A percentile compares a stretch with the other conserved stretches of the same genome.
phyloP scores from a whole-genome alignment of 2,329 filamentous ascomycete species.

The Helminthosporium solani region DNA sequence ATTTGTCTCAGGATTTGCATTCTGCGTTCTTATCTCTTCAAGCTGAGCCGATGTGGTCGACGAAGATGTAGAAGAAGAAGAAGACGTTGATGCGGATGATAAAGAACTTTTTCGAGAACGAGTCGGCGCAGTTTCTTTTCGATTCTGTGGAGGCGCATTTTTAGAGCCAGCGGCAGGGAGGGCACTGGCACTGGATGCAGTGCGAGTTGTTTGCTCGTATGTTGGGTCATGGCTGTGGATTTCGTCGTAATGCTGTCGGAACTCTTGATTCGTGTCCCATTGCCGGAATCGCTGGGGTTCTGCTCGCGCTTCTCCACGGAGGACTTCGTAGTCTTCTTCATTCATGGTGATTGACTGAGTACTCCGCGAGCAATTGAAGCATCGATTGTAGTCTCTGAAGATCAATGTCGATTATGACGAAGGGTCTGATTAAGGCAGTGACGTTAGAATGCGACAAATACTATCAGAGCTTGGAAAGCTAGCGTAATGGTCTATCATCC shows the following conservation, averaged over 20 bases:
- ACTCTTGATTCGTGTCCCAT: constrained; percentile 33
- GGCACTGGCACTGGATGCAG: background rate
- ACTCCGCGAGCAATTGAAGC: too few species aligned
- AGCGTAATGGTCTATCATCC: too few species aligned
- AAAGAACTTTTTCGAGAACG: constrained; percentile 23
- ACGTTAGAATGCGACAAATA: too few species aligned
- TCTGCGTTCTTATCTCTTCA: constrained; percentile 33
- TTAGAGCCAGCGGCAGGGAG: constrained; percentile 8
- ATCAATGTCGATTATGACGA: too few species aligned
- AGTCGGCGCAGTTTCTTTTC: constrained; percentile 22
- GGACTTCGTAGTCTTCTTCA: constrained; percentile 31
- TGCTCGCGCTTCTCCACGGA: constrained; percentile 32
- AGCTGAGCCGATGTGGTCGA: constrained; percentile 19
- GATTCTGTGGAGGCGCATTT: background rate
- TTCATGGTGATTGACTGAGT: constrained; percentile 24
- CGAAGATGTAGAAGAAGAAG: constrained; percentile 21
- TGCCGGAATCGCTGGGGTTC: constrained; percentile 25
- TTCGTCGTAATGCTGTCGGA: constrained; percentile 26
- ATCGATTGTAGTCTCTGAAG: too few species aligned
- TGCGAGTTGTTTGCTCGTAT: constrained; percentile 12
- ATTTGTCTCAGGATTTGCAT: constrained; percentile 14
- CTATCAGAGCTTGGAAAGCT: too few species aligned
- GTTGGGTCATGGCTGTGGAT: constrained; percentile 21
- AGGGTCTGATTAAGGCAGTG: too few species aligned
- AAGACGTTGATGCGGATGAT: constrained; percentile 17